Base-by-base conservation (phyloP, 768 basidiomycete genomes). In the Podaxis sp. region DNA sequence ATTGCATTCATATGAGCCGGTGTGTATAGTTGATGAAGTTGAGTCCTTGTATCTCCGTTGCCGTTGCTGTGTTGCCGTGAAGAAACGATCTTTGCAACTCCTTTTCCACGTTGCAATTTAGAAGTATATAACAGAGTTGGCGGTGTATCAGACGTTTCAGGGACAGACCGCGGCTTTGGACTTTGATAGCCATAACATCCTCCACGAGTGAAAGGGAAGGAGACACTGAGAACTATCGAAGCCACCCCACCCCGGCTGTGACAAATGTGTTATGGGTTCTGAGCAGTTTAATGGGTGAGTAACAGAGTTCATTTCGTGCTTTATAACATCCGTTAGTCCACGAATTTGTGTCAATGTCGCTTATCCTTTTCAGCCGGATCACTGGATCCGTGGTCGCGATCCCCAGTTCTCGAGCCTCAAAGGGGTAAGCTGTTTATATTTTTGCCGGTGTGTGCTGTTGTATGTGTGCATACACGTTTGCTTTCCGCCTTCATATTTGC, bases 171-270 rank as follows among this genome's bases (percentile, higher is more conserved):
- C 36, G 37, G 36, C 37, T 27, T 25, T n/a, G 36, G 16, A 9
- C 37, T 42, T 32, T 51, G 25, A 59, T 59, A 28, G 38, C 38
- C 50, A 59, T 52, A 28, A 51, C 16, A n/a, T 14, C 50, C 32
- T n/a, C 40, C 48, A 59, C 50, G 57, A 59, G 57, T 2, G 57
- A 23, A 21, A 16, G 35, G 47, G 56, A 36, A 50, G n/a, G 36
- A 57, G 16, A 25, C 25, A 28, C 50, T 52, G 48, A 57, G 56
- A 57, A 57, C 21, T 57, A 57, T 50, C 14, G 50, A 59, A 51
- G 50, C 38, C 37, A 25, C 23, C 23, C 23, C 23, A 23, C 23
- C 2, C 40, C 38, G 37, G 37, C 21, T 48, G 42, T 59, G 57
- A 51, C 57, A 59, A 38, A 51, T 50, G 57, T 38, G 23, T 9